Conservation (phyloP, 257 asterid genomes). For the Capsicum chinense region DNA sequence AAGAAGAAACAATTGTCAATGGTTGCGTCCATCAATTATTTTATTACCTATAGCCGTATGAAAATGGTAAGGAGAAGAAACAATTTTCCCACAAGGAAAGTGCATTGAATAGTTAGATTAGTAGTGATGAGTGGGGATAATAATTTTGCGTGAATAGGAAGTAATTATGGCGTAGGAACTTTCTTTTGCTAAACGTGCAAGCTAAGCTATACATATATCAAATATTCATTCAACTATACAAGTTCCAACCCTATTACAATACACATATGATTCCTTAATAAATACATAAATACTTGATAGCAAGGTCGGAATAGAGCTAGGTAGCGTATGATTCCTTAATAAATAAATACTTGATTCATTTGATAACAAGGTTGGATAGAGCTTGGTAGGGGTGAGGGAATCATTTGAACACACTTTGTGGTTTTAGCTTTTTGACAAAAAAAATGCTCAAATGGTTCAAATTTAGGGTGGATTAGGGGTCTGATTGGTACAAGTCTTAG, state of each 20-base stretch:
- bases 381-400: too few species aligned
- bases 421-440: too few species aligned
- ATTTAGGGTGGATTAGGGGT: too few species aligned
- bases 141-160: not conserved
- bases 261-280: too few species aligned
- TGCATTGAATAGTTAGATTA: not conserved
- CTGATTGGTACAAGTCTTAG: too few species aligned
- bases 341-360: too few species aligned
- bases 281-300: too few species aligned
- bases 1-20: not conserved
- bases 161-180: constrained; percentile 18
- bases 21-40: not conserved
- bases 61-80: not conserved
- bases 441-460: too few species aligned
- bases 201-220: not conserved
- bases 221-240: not conserved
- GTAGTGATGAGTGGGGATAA: not conserved
- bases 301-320: too few species aligned
- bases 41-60: not conserved
- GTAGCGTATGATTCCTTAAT: too few species aligned
- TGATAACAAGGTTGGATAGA: too few species aligned
- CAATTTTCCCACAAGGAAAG: not conserved
- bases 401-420: too few species aligned
- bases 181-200: constrained; percentile 28
- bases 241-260: not conserved